Percentiles rank a stretch among this genome's conserved stretches.
These are phyloP conservation scores for Magnolia sinica DNA, from an alignment of 164 flowering plant genomes.

Conservation along the genomic window DNA sequence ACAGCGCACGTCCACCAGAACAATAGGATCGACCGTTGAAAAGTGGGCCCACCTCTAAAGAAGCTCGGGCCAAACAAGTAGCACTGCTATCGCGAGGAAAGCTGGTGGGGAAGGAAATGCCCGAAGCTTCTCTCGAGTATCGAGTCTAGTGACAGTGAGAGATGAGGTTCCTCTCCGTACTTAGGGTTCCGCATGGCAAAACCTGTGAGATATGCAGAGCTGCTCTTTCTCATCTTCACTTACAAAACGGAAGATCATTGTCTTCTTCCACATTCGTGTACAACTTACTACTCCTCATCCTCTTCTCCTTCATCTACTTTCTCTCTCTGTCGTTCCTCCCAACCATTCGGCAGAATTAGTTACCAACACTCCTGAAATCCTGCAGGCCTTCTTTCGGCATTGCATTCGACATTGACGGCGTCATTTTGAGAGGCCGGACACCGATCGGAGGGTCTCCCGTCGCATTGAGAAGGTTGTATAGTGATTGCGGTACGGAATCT, in stretches of 20 bases:
- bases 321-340: background rate
- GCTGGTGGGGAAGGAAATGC: no score
- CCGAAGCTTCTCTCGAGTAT: no score
- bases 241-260: background rate
- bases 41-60: no score
- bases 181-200: conserved; percentile 10
- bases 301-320: background rate
- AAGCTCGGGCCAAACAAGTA: no score
- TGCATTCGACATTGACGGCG: conserved; percentile 89
- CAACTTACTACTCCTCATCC: background rate
- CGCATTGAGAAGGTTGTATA: conserved; percentile 52
- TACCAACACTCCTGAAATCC: background rate
- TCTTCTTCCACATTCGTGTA: background rate
- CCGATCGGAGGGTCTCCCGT: conserved; percentile 69
- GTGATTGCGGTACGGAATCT: conserved; percentile 35
- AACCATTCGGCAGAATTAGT: no score
- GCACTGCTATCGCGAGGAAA: no score
- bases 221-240: background rate
- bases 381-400: conserved; percentile 62
- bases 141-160: background rate
- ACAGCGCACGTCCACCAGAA: no score
- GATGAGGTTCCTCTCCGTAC: conserved; percentile 10
- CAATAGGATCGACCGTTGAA: no score
- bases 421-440: conserved; percentile 55
- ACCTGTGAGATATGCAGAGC: conserved; percentile 3